Evolutionary conservation across 2,329 filamentous ascomycete species (phyloP).

Genomic region (Phaeosphaeriaceae sp.): DNA sequence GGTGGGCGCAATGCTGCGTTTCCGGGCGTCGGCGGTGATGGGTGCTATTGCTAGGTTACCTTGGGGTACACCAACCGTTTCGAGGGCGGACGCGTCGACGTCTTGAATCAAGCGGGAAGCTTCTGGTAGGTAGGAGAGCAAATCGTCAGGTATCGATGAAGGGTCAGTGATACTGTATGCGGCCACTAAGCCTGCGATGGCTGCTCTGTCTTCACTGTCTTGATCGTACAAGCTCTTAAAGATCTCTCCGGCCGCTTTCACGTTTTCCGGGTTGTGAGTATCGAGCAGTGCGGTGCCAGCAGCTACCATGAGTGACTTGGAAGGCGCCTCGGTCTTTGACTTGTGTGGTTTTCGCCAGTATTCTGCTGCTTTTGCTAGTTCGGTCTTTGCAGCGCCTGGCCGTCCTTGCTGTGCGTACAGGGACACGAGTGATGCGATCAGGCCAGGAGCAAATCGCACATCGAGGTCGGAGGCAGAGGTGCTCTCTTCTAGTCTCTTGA

Average conservation of each 20-base stretch:
- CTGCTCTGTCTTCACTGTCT: slow-evolving; percentile 72
- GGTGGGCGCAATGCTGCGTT: slow-evolving; percentile 40
- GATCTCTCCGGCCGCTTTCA: slow-evolving; percentile 75
- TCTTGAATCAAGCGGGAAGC: slow-evolving; percentile 68
- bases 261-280: slow-evolving; percentile 73
- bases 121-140: slow-evolving; percentile 66
- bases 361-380: slow-evolving; percentile 79
- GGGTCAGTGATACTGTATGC: slow-evolving; percentile 73
- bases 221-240: slow-evolving; percentile 76
- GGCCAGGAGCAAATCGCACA: slow-evolving; percentile 81
- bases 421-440: slow-evolving; percentile 80
- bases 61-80: slow-evolving; percentile 71
- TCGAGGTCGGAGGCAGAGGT: slow-evolving; percentile 66
- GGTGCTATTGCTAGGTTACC: slow-evolving; percentile 26
- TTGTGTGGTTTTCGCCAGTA: slow-evolving; percentile 75
- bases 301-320: slow-evolving; percentile 71
- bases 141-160: slow-evolving; percentile 60
- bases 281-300: slow-evolving; percentile 84
- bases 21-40: slow-evolving; percentile 46
- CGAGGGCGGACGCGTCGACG: slow-evolving; percentile 68
- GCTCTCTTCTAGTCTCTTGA: slow-evolving; percentile 73
- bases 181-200: slow-evolving; percentile 85
- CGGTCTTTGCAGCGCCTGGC: slow-evolving; percentile 72
- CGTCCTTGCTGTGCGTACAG: slow-evolving; percentile 81
- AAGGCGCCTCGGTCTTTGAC: slow-evolving; percentile 53